Base-by-base conservation (phyloP, 257 asterid species). In the Agastache rugosa region DNA sequence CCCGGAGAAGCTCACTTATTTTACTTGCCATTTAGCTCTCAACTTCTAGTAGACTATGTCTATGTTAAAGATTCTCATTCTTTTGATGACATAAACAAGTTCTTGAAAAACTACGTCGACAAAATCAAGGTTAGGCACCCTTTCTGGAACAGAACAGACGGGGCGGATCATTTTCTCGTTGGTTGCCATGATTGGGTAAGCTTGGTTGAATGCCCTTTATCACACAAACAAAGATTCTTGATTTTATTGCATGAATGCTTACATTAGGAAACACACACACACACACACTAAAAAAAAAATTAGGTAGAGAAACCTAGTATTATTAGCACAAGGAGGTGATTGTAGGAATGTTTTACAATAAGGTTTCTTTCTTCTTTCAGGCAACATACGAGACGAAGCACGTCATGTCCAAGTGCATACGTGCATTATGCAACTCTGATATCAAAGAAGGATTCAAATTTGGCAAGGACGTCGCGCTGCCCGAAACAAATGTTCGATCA, bases 161-260 rank as follows among this genome's bases (percentile, higher is more conserved):
- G 86, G 10, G 53, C 73, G 0, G 88, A 84, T 63, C 85, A 84
- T 74, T 84, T 84, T 11, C 75, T 84, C 3, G 84, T 81, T 10
- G 88, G 81, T 31, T 84, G 88, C 84, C 88, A 84, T 51, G 88
- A 84, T 34, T 84, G 88, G 88, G 86, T 84, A 81, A 1, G 82
- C 79, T 20, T 34, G 16, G 4, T 19, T 51, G 11, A 51, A 51
- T 51, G 58, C 58, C 25, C 58, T 51, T 51, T 6, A 17, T 51
- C 12, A 51, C 25, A 19, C 27, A 2, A 8, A 25, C 17, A 51
- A n/a, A 54, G n/a, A 11, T 22, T 53, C 62, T 60, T 60, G 45
- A 8, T 60, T 55, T 15, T n/a, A 8, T 31, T 31, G 44, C 20
- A 31, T 60, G 66, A 60, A 60, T 60, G 41, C 23, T 60, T 60